Evolutionary conservation across 2,329 filamentous ascomycete genomes (phyloP).

Genomic region (Colletotrichum noveboracense): DNA sequence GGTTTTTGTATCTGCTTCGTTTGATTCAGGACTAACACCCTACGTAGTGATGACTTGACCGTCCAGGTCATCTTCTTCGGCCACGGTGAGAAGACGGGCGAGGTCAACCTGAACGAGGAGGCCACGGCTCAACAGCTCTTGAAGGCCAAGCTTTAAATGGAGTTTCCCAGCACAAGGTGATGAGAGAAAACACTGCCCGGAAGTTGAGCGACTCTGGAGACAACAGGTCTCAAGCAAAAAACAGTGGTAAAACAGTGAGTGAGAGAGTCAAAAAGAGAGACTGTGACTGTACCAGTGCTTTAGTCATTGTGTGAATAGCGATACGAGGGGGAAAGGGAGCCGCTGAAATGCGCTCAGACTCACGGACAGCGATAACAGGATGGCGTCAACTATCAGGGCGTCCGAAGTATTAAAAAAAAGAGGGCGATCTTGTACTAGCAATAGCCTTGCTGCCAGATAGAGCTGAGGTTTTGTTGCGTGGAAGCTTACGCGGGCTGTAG

Average conservation of each 20-base stretch:
- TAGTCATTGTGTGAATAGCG: neutral
- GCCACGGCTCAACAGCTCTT: constrained; percentile 67
- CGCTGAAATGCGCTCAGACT: neutral
- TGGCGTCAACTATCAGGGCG: neutral
- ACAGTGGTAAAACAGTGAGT: neutral
- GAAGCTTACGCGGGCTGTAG: neutral
- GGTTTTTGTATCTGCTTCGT: neutral
- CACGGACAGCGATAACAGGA: neutral
- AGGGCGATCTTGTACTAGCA: neutral
- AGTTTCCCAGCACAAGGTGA: neutral
- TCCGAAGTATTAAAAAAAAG: neutral
- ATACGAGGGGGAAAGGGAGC: neutral
- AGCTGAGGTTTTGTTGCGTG: neutral
- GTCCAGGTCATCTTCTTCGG: constrained; percentile 99
- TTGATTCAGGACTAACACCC: neutral
- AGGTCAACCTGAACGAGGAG: constrained; percentile 84
- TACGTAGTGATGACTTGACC: constrained; percentile 85
- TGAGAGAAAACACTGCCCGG: neutral
- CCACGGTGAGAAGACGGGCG: constrained; percentile 75
- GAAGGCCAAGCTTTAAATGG: constrained; percentile 41
- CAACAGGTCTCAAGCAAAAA: neutral
- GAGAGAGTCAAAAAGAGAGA: neutral
- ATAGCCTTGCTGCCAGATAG: neutral
- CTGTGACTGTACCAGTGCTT: neutral
- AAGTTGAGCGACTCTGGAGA: neutral